Conservation (phyloP, 164 flowering plant species). For the Sedum album region DNA sequence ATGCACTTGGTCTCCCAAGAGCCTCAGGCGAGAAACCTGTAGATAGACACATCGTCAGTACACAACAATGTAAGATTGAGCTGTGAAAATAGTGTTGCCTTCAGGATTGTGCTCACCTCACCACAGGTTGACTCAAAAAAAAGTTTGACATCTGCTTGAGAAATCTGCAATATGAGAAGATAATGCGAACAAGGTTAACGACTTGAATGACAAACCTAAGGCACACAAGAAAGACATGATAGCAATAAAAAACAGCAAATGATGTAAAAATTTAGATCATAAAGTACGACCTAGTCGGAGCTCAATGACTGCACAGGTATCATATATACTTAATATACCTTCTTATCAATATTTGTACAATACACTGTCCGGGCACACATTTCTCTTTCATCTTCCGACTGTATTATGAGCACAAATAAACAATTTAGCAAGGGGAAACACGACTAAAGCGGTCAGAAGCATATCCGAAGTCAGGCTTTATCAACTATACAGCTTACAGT, state of each 20-base stretch:
- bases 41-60: constrained; percentile 8
- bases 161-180: constrained; percentile 21
- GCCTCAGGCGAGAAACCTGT: constrained; percentile 72
- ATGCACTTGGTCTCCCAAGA: constrained; percentile 71
- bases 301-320: neutral
- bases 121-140: constrained; percentile 44
- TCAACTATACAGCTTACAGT: neutral
- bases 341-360: constrained; percentile 49
- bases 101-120: constrained; percentile 21
- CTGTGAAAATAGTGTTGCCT: neutral
- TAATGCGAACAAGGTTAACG: no score
- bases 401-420: constrained; percentile 10
- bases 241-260: no score
- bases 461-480: neutral
- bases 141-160: constrained; percentile 39
- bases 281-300: neutral
- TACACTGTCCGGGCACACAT: constrained; percentile 45
- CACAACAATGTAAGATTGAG: neutral
- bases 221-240: no score
- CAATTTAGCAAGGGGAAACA: neutral
- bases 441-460: neutral
- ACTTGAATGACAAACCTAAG: no score
- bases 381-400: constrained; percentile 47
- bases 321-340: constrained; percentile 18
- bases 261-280: no score